Evolutionary conservation across 345 rosid species (phyloP), one percentile per base, ranked within the genome.

Genomic region (Moricandia moricandioides): DNA sequence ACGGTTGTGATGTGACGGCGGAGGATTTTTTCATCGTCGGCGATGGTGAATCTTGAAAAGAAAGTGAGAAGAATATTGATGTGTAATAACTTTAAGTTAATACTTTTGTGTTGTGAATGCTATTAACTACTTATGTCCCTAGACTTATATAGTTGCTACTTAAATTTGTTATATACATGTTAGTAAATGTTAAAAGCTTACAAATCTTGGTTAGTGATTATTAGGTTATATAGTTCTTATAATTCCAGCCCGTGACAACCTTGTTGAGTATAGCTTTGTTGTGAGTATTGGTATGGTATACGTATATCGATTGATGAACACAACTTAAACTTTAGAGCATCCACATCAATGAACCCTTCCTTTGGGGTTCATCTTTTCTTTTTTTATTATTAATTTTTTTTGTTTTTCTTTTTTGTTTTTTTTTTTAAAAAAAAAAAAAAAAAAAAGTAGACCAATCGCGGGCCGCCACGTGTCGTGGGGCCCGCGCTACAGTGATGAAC

Each of bases 21-120:
- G 78, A 49, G 2, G 60, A 27, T 26, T 3, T 62, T 55, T 56
- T 82, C 85, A 78, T 84, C 13, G 27, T 78, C 45, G 63, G 62
- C 27, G 78, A 65, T 24, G 49, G n/a, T 56, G n/a, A 56, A 56
- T 56, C 10, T 54, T 1, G 49, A 40, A 40, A 54, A 54, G 43
- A 43, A 56, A 45, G 3, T 37, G 43, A 31, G 21, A 21, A 52
- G 9, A 47, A 31, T 14, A 57, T 13, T 16, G 16, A 11, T 12
- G 29, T 62, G 81, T 9, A 27, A 10, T 8, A 33, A 34, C 14
- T 39, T 35, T 59, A 51, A 45, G 1, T 47, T 6, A 47, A 5
- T 4, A 24, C 30, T 17, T 34, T 65, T 66, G 65, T 47, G 13
- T 33, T 64, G 40, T 37, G 49, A n/a, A 40, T 18, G 56, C 66